Conservation (phyloP, 2,329 filamentous ascomycete genomes). For the Sclerotinia spermophila region DNA sequence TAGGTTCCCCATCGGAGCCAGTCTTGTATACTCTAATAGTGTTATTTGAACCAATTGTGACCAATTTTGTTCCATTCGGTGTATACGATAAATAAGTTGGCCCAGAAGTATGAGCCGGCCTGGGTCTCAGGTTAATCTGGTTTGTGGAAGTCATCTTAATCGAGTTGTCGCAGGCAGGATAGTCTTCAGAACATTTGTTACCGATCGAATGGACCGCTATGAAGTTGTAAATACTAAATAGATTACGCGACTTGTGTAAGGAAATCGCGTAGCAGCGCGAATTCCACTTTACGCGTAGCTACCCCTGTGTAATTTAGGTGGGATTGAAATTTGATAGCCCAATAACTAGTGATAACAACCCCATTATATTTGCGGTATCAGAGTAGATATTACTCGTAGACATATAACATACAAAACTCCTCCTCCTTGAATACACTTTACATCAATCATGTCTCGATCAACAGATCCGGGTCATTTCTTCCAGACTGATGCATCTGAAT, state of each 20-base stretch:
- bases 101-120: slow-evolving; percentile 78
- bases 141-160: slow-evolving; percentile 36
- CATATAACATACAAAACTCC: neutral
- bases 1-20: slow-evolving; percentile 86
- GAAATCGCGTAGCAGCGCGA: slow-evolving; percentile 17
- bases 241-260: slow-evolving; percentile 24
- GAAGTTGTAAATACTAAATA: slow-evolving; percentile 18
- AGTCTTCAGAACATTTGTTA: neutral
- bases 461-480: slow-evolving; percentile 81
- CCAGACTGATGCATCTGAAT: slow-evolving; percentile 62
- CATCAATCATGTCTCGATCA: slow-evolving; percentile 57
- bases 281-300: slow-evolving; percentile 27
- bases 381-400: no score
- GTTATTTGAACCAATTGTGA: slow-evolving; percentile 92
- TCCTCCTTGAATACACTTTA: neutral
- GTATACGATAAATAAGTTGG: slow-evolving; percentile 87
- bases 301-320: slow-evolving; percentile 13
- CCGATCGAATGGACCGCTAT: slow-evolving; percentile 3
- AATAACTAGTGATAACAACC: slow-evolving; percentile 16
- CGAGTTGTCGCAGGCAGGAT: slow-evolving; percentile 19
- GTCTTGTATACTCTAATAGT: slow-evolving; percentile 90
- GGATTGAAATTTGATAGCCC: neutral
- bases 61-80: slow-evolving; percentile 76
- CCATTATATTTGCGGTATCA: slow-evolving; percentile 17
- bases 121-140: slow-evolving; percentile 52